Conservation (phyloP, 371 early-diverging fungal genomes). For the Rhizopus stolonifer region DNA sequence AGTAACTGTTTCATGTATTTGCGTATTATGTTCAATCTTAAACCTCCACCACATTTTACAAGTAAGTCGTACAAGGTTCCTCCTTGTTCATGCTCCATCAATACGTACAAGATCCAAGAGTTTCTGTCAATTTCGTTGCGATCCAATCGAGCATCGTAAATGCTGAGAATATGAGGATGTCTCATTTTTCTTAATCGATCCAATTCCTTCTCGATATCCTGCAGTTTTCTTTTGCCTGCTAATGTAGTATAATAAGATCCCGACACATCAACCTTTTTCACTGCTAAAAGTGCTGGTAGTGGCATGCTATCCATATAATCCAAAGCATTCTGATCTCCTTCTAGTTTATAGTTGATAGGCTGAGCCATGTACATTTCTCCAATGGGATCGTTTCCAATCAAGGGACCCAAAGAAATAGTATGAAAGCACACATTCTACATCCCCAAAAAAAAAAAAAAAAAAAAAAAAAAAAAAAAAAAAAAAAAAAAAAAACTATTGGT, state of each 20-base stretch:
- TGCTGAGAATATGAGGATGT: conserved; percentile 52
- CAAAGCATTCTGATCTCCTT: conserved; percentile 8
- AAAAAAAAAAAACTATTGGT: too few relatives aligned
- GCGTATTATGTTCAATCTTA: conserved; percentile 47
- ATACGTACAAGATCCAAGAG: conserved; percentile 55
- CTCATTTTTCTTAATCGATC: conserved; percentile 56
- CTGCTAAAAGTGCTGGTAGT: conserved; percentile 34
- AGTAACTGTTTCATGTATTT: conserved; percentile 62
- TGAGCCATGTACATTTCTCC: conserved; percentile 44
- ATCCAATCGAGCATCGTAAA: conserved; percentile 59
- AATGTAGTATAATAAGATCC: conserved; percentile 49
- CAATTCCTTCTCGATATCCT: conserved; percentile 62
- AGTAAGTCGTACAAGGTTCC: conserved; percentile 46
- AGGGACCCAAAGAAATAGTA: conserved; percentile 42
- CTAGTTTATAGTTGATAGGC: conserved; percentile 35
- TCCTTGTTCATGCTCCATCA: conserved; percentile 54
- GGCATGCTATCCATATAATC: conserved; percentile 26
- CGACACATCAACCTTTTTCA: conserved; percentile 38
- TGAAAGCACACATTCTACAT: conserved; percentile 41
- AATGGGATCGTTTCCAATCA: conserved; percentile 37
- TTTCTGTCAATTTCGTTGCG: conserved; percentile 26
- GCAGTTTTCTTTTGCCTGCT: conserved; percentile 58
- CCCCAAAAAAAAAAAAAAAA: too few relatives aligned
- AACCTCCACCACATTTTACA: conserved; percentile 51
- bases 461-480: too few relatives aligned